Base-by-base conservation (phyloP, 805 yeast species). In the Wickerhamomyces xylosicus region DNA sequence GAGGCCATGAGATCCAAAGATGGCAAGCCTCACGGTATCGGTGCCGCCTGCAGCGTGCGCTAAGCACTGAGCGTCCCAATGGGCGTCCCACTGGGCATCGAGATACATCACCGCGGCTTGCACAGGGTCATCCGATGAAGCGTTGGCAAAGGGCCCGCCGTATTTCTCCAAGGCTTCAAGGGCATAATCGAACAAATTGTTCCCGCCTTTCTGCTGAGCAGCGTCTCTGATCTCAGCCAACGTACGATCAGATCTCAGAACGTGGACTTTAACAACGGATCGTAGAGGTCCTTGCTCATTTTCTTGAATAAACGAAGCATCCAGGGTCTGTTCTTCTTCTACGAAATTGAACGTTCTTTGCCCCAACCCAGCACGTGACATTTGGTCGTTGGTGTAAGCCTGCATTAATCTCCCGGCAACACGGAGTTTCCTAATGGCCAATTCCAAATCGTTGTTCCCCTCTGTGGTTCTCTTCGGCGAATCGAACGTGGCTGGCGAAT, bases 21-120 rank as follows among this genome's bases (percentile, higher is more conserved):
- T 86, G 1, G 95, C 97, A 39, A 92, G 61, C 46, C 77, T 77
- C 33, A 85, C 64, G 33, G 74, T 64, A 33, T 70, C 79, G 19
- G 71, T 69, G 10, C 92, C 92, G 21, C 97, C 97, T 35, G 97
- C 97, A 2, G 97, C 97, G 61, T 92, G 97, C 2, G 86, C 85
- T 29, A 77, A 57, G 36, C 90, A 77, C 46, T n/a, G n/a, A n/a
- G 82, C 60, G 16, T 75, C 66, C 25, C 62, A 59, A 32, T 61
- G 50, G 2, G 64, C 58, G 56, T 89, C 95, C 83, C 86, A 92
- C 52, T 81, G 87, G 1, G 94, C 70, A 60, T 92, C 98, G 48
- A 87, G 57, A 48, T 77, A 80, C 56, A 90, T 67, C 18, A 84
- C 90, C 0, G 97, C 96, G 18, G 92, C 94, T 50, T 84, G 85